phyloP scores from a whole-genome alignment of 2,329 filamentous ascomycete species.

The Phialophora tarda region DNA sequence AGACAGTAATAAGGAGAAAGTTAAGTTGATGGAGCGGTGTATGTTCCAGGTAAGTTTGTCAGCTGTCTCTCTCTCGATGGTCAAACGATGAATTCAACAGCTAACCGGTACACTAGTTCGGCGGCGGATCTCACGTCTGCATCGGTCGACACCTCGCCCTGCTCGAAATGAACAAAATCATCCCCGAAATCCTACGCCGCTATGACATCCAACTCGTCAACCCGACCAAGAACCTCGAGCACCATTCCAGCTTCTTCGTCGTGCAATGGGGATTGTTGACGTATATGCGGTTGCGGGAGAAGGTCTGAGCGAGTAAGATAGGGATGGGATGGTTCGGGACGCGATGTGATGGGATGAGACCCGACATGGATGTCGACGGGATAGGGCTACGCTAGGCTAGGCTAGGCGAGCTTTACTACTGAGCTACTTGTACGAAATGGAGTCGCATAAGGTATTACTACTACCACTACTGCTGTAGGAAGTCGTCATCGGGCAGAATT shows the following conservation, averaged over 20 bases:
- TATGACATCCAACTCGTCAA: conserved; percentile 61
- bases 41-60: conserved; percentile 64
- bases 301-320: conserved; percentile 12
- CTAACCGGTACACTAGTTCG: conserved; percentile 47
- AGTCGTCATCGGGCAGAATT: too few species aligned
- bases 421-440: too few species aligned
- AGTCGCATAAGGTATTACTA: too few species aligned
- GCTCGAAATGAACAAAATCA: conserved; percentile 65
- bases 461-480: too few species aligned
- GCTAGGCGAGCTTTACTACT: too few species aligned
- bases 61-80: background rate
- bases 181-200: conserved; percentile 61
- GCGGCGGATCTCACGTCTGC: conserved; percentile 61
- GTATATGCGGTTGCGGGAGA: conserved; percentile 49
- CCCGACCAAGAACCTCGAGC: conserved; percentile 56
- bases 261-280: conserved; percentile 64
- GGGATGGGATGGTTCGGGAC: background rate
- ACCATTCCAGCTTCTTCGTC: conserved; percentile 65
- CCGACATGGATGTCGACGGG: too few species aligned
- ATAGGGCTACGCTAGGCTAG: too few species aligned
- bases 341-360: too few species aligned
- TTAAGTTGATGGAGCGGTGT: conserved; percentile 60
- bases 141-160: conserved; percentile 62
- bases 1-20: conserved; percentile 32
- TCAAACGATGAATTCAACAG: background rate